A percentile compares a stretch with the other conserved stretches of the same genome.
These are phyloP conservation scores for Naegleria lovaniensis DNA, from an alignment of 208 protist species.

Conservation along the genomic window DNA sequence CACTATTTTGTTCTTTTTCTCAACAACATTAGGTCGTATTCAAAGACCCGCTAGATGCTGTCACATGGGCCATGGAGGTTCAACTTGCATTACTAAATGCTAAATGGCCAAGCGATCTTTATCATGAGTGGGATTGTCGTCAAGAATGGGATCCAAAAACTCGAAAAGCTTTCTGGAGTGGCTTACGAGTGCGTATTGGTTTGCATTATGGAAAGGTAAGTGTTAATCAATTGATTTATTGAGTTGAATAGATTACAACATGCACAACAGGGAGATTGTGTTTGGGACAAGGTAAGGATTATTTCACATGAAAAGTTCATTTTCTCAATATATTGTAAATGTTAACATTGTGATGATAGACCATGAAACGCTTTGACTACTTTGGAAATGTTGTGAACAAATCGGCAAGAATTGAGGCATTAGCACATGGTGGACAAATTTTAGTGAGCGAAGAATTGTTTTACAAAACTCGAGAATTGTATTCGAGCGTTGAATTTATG, in stretches of 20 bases:
- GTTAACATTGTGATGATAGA: too few relatives aligned
- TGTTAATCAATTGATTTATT: background rate
- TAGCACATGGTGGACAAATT: background rate
- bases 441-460: background rate
- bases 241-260: too few relatives aligned
- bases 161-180: slow-evolving; percentile 34
- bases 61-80: slow-evolving; percentile 1
- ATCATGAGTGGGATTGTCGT: slow-evolving; percentile 7
- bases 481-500: background rate
- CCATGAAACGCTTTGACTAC: background rate
- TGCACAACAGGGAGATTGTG: background rate
- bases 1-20: background rate
- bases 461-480: background rate
- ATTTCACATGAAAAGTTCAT: too few relatives aligned
- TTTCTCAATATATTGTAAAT: too few relatives aligned
- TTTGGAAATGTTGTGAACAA: slow-evolving; percentile 7
- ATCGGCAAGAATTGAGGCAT: background rate
- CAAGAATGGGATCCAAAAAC: background rate
- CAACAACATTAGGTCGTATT: background rate
- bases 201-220: slow-evolving; percentile 40
- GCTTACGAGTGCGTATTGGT: slow-evolving; percentile 53
- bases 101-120: slow-evolving; percentile 36
- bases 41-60: background rate
- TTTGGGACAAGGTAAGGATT: background rate
- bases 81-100: slow-evolving; percentile 35